These are phyloP conservation scores for Cutaneotrichosporon cavernicola DNA, from an alignment of 1,284 basidiomycete species.

Conservation along the genomic window DNA sequence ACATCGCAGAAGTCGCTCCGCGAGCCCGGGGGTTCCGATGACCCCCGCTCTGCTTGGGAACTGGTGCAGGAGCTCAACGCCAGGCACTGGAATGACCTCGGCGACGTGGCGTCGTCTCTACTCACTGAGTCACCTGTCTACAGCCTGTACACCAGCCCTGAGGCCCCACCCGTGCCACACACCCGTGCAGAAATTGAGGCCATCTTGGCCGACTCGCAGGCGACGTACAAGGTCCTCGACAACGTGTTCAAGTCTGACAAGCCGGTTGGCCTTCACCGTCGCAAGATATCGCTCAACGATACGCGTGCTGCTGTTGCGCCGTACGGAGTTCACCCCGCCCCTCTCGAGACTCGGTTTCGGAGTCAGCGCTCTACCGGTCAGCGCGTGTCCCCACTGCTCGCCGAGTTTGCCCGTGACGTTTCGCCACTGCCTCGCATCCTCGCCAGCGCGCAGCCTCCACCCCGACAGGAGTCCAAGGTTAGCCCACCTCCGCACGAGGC, in stretches of 20 bases:
- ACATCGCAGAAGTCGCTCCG: conserved; percentile 36
- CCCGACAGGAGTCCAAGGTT: not conserved
- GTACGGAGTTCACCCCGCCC: conserved; percentile 29
- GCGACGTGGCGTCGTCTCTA: not conserved
- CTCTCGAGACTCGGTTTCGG: conserved; percentile 20
- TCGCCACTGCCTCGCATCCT: conserved; percentile 8
- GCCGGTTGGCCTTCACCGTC: conserved; percentile 17
- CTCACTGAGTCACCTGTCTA: conserved; percentile 22
- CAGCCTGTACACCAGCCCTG: conserved; percentile 5
- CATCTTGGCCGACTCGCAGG: conserved; percentile 39
- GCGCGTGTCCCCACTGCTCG: conserved; percentile 31
- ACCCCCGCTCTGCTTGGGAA: not conserved
- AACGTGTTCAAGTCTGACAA: conserved; percentile 15
- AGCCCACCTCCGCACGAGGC: conserved; percentile 7
- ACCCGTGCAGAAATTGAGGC: conserved; percentile 33
- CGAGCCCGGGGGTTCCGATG: conserved; percentile 5
- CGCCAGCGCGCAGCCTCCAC: not conserved
- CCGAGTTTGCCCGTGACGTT: conserved; percentile 32
- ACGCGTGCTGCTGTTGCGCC: conserved; percentile 31
- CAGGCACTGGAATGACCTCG: not conserved
- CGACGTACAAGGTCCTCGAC: conserved; percentile 38
- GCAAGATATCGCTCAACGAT: conserved; percentile 33
- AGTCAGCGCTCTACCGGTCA: conserved; percentile 27
- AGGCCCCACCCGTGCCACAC: conserved; percentile 24
- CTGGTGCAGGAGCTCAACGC: not conserved